These are phyloP conservation scores for Colletotrichum siamense DNA, from an alignment of 2,329 filamentous ascomycete genomes.

Conservation along the genomic window DNA sequence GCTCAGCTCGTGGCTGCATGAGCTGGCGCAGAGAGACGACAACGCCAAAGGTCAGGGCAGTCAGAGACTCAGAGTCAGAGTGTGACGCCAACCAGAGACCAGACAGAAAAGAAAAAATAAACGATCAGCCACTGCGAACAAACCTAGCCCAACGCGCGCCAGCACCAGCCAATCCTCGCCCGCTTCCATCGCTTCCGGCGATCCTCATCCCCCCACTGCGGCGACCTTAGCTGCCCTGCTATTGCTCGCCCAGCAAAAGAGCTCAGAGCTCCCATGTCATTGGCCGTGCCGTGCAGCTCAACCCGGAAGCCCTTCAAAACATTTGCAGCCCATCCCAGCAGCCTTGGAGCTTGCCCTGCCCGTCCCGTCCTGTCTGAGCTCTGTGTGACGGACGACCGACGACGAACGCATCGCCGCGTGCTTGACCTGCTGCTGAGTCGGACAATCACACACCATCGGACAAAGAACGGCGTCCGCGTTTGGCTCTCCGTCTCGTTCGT, in stretches of 20 bases:
- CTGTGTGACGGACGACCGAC: neutral
- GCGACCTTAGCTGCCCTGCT: conserved; percentile 2
- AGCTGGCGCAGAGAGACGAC: neutral
- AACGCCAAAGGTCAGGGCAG: neutral
- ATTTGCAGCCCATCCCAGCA: neutral
- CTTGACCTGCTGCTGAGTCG: neutral
- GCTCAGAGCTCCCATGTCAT: neutral
- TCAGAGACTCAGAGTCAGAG: neutral
- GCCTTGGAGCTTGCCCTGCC: neutral
- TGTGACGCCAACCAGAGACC: neutral
- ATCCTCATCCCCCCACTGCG: conserved; percentile 13
- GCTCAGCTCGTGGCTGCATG: neutral
- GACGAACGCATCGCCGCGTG: neutral
- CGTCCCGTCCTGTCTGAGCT: neutral
- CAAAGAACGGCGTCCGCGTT: neutral
- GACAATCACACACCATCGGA: neutral
- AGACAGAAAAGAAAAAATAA: neutral
- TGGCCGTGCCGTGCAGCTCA: neutral
- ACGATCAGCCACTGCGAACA: neutral
- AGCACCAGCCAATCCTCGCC: neutral
- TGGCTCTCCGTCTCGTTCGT: neutral
- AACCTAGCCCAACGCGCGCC: neutral
- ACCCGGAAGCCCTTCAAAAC: neutral
- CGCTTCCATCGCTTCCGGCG: conserved; percentile 16
- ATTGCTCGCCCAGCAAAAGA: neutral